These are phyloP conservation scores for Amanita polypyramis DNA, from an alignment of 768 basidiomycete genomes.

Conservation along the genomic window DNA sequence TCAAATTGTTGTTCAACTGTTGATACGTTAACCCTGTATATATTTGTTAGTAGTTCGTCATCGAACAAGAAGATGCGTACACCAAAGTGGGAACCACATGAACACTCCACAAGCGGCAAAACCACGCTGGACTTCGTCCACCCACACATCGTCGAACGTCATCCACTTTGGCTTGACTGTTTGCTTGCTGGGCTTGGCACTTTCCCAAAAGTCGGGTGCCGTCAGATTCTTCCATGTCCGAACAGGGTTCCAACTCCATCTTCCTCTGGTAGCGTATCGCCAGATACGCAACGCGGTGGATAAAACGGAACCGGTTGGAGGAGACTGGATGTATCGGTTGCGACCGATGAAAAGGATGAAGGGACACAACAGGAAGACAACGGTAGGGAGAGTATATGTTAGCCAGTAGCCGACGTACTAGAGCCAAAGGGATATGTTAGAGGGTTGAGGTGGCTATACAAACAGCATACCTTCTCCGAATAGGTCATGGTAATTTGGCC, in stretches of 20 bases:
- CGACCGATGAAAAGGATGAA: conserved; percentile 45
- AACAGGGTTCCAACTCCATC: conserved; percentile 48
- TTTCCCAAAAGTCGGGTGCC: conserved; percentile 62
- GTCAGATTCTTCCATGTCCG: conserved; percentile 36
- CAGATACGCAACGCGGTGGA: conserved; percentile 36
- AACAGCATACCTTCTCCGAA: conserved; percentile 38
- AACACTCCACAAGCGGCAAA: conserved; percentile 62
- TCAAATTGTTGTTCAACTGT: conserved; percentile 70
- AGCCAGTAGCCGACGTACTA: conserved; percentile 59
- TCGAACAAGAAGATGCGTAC: conserved; percentile 33
- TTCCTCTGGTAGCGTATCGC: conserved; percentile 33
- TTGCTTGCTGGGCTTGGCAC: conserved; percentile 49
- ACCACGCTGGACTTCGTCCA: conserved; percentile 65
- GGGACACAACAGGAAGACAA: conserved; percentile 51
- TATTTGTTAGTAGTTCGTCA: conserved; percentile 11
- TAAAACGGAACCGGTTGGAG: conserved; percentile 60
- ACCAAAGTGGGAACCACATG: conserved; percentile 59
- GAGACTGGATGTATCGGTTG: conserved; percentile 42
- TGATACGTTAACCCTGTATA: conserved; percentile 62
- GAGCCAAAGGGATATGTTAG: not conserved
- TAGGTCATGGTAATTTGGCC: conserved; percentile 67
- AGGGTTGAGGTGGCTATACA: not conserved
- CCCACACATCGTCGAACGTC: conserved; percentile 71
- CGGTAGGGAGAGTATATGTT: conserved; percentile 56
- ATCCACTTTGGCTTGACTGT: conserved; percentile 52